A percentile compares a stretch with the other conserved stretches of the same genome.
phyloP scores from a whole-genome alignment of 805 yeast genomes.

The Priceomyces medius region DNA sequence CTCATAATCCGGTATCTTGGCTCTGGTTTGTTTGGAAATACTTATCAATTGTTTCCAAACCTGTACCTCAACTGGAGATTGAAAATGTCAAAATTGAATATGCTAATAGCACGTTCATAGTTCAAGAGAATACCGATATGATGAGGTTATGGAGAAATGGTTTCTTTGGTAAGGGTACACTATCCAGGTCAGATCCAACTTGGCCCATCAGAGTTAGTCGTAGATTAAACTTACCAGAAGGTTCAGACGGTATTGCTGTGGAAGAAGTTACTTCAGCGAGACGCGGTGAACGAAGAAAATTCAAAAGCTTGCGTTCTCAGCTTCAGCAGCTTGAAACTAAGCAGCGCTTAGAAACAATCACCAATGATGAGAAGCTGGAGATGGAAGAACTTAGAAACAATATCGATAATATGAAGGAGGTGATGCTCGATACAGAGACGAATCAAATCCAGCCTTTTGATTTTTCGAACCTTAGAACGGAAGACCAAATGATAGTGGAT shows the following conservation, averaged over 20 bases:
- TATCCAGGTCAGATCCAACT: constrained; percentile 90
- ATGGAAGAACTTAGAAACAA: constrained; percentile 16
- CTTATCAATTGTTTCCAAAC: constrained; percentile 17
- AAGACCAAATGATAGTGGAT: constrained; percentile 18
- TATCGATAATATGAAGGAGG: constrained; percentile 17
- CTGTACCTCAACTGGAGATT: constrained; percentile 25
- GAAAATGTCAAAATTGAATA: constrained; percentile 21
- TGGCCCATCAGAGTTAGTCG: constrained; percentile 71
- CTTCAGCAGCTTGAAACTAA: constrained; percentile 51
- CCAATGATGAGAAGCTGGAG: constrained; percentile 20
- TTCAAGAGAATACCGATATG: constrained; percentile 48
- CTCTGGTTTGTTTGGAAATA: constrained; percentile 41
- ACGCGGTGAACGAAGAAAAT: constrained; percentile 66
- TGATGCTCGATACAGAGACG: constrained; percentile 7
- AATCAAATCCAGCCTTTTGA: constrained; percentile 6
- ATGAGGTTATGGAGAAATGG: constrained; percentile 74
- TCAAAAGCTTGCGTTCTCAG: constrained; percentile 64
- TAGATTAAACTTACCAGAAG: constrained; percentile 46
- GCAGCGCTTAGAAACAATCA: constrained; percentile 27
- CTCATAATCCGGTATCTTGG: constrained; percentile 73
- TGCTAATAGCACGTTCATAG: constrained; percentile 35
- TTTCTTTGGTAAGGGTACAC: constrained; percentile 88
- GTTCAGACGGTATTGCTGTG: constrained; percentile 35
- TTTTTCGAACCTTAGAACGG: constrained; percentile 9
- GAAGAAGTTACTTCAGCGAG: constrained; percentile 80